Evolutionary conservation across 1,284 basidiomycete species (phyloP), one percentile per base, ranked within the genome.

Genomic region (Ustilago shanxiensis): DNA sequence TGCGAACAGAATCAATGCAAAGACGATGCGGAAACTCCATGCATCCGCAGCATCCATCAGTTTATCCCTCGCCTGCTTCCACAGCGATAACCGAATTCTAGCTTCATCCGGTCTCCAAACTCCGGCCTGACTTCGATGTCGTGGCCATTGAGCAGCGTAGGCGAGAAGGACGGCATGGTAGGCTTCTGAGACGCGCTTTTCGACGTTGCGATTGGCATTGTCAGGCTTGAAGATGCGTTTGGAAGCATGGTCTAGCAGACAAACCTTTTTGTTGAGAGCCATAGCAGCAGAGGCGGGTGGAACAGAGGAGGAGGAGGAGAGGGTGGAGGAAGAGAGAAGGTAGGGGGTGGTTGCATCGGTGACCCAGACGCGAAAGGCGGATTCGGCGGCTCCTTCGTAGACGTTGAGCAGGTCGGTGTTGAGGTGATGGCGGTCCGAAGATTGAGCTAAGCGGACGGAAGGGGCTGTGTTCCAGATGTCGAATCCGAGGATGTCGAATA

Each of bases 21-120:
- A 74, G 10, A 70, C 60, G 60, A 74, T 66, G n/a, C 72, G 54
- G 60, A 74, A 74, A 1, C 66, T 69, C 66, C 66, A 70, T 0
- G 66, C 72, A 24, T 74, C 72, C 7, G 66, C 66, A 5, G 66
- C 72, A 31, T 69, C 72, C 72, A 74, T 74, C 7, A 74, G 72
- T 52, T 70, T 69, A 28, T 74, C 72, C 10, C 72, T 47, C n/a
- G 72, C 72, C 26, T 64, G 66, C 53, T 69, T 69, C 72, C 72
- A 74, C 1, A 74, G 56, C 37, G 66, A 65, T 1, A 74, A 60
- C 4, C 72, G 52, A 22, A 74, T 63, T 6, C 72, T 56, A 3
- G 66, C 72, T 22, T 74, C 72, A 49, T 74, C 72, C 6, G 66
- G 62, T 13, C 22, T 59, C 63, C 66, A 66, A 9, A 61, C 63